phyloP scores from a whole-genome alignment of 768 basidiomycete genomes.

The Auricularia sp. region DNA sequence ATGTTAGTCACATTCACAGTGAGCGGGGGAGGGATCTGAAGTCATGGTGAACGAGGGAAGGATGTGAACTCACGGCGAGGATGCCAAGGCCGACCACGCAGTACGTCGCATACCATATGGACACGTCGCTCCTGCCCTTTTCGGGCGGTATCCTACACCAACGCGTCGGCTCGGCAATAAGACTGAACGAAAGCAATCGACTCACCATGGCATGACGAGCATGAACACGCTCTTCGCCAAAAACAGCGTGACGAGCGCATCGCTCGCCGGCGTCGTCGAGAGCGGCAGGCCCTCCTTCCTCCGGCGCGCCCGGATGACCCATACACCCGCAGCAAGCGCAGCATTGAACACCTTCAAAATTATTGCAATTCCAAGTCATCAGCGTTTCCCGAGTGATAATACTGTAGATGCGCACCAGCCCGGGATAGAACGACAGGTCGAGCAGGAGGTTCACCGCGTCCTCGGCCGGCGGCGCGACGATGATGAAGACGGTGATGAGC shows the following conservation, averaged over 20 bases:
- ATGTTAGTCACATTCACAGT: no score
- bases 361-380: slow-evolving; percentile 7
- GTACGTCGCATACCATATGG: slow-evolving; percentile 22
- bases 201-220: slow-evolving; percentile 25
- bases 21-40: no score
- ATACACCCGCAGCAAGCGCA: slow-evolving; percentile 22
- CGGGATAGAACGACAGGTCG: slow-evolving; percentile 30
- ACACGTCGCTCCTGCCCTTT: slow-evolving; percentile 20
- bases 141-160: slow-evolving; percentile 18
- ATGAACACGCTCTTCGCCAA: slow-evolving; percentile 18
- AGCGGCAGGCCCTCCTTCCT: slow-evolving; percentile 13
- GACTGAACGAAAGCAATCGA: slow-evolving; percentile 4
- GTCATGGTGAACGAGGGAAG: background rate
- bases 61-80: slow-evolving; percentile 13
- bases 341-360: slow-evolving; percentile 16
- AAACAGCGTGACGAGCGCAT: slow-evolving; percentile 16
- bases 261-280: slow-evolving; percentile 13
- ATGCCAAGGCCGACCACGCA: slow-evolving; percentile 20
- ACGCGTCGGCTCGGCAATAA: background rate
- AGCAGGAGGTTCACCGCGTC: slow-evolving; percentile 29
- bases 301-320: slow-evolving; percentile 21
- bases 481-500: slow-evolving; percentile 29
- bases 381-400: no score
- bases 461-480: slow-evolving; percentile 27
- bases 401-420: slow-evolving; percentile 21